Evolutionary conservation across 495 filamentous ascomycete genomes (phyloP), one percentile per base, ranked within the genome.

Genomic region (Tuber borchii): DNA sequence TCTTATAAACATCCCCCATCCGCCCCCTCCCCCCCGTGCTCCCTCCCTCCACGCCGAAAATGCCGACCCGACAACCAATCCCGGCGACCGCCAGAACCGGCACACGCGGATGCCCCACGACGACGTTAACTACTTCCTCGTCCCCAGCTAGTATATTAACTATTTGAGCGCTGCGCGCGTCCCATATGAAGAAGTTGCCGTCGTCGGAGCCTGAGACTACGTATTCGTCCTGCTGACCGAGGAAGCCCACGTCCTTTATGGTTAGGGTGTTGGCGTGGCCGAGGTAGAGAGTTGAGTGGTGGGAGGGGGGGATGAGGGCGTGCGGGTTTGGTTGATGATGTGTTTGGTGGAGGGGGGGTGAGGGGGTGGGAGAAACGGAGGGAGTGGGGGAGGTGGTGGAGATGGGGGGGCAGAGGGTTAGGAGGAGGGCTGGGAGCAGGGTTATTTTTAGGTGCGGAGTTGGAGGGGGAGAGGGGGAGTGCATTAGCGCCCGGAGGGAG

Each of bases 161-260:
- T 51, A 93, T 79, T 48, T 89, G 84, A 19, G 86, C 84, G 14
- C 90, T 90, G 74, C 90, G 88, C 74, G 87, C 87, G 72, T 93
- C 90, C 87, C 87, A 93, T 61, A 93, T 91, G 79, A 93, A 93
- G 9, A 93, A 72, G 78, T 93, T 87, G 0, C 91, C 91, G 44
- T 87, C 88, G 75, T 93, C 91, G 77, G 87, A 89, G 20, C 91
- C 91, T 72, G 88, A 90, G 19, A 93, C 90, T 5, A 93, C 90
- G 77, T 92, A 93, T 78, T 93, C 90, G 79, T 93, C 91, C 70
- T 92, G 84, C 71, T 91, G 83, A 0, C 91, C 91, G 73, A 89
- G 91, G 83, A 88, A 93, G 73, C 92, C 92, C 72, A 91, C 88
- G 82, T 93, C 91, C 78, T 93, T 93, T 72, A 93, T 90, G 0